Evolutionary conservation across 129 eudicot genomes (phyloP).

Genomic region (Flaveria brownii): DNA sequence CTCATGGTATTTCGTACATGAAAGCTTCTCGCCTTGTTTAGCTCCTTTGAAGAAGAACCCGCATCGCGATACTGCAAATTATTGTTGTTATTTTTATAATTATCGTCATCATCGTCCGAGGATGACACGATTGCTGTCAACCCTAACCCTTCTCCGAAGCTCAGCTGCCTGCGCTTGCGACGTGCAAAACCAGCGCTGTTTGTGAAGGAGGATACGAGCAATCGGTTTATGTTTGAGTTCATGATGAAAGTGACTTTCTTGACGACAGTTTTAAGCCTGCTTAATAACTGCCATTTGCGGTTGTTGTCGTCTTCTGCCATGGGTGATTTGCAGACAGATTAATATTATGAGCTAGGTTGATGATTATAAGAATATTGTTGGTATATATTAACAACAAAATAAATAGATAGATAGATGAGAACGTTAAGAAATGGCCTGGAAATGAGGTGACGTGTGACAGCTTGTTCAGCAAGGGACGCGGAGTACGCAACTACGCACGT

Average conservation of each 20-base stretch:
- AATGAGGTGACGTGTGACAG: slow-evolving; percentile 30
- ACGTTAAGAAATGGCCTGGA: slow-evolving; percentile 25
- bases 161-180: slow-evolving; percentile 39
- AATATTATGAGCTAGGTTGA: slow-evolving; percentile 20
- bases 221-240: slow-evolving; percentile 42
- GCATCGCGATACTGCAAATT: neutral
- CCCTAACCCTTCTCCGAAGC: slow-evolving; percentile 42
- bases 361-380: slow-evolving; percentile 3
- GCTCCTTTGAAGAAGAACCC: neutral
- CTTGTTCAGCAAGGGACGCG: slow-evolving; percentile 33
- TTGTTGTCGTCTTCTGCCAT: slow-evolving; percentile 11
- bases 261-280: slow-evolving; percentile 49
- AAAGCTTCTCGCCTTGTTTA: slow-evolving; percentile 32
- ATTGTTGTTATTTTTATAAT: neutral
- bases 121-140: slow-evolving; percentile 32
- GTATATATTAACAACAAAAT: neutral
- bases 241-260: slow-evolving; percentile 55
- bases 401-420: neutral
- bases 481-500: slow-evolving; percentile 11
- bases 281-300: slow-evolving; percentile 40
- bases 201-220: slow-evolving; percentile 47
- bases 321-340: neutral
- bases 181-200: neutral
- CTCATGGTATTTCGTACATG: slow-evolving; percentile 43
- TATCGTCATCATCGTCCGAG: slow-evolving; percentile 15